These are phyloP conservation scores for Botrytis sinoallii DNA, from an alignment of 2,329 filamentous ascomycete genomes.

Conservation along the genomic window DNA sequence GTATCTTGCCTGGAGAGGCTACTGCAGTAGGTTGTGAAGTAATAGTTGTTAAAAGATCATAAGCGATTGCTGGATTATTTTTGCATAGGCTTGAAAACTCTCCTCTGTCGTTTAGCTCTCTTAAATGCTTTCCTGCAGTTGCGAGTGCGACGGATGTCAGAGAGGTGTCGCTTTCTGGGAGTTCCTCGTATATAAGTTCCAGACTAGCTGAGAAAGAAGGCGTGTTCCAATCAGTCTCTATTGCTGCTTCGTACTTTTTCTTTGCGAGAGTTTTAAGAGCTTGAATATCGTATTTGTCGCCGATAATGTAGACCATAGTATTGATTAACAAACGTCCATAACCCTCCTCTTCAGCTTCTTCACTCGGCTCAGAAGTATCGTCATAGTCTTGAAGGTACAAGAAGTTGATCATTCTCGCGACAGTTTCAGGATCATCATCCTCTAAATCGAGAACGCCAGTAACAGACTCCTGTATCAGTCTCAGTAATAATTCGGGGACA, in stretches of 20 bases:
- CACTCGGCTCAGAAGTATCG: not conserved
- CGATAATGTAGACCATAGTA: constrained; percentile 18
- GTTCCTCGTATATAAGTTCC: constrained; percentile 13
- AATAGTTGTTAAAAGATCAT: not conserved
- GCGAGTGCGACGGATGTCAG: constrained; percentile 11
- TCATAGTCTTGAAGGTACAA: constrained; percentile 51
- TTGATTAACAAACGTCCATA: constrained; percentile 6
- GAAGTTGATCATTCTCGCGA: constrained; percentile 26
- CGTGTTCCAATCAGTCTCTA: constrained; percentile 2
- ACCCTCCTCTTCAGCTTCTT: not conserved
- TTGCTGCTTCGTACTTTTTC: constrained; percentile 16
- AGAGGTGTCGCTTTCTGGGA: constrained; percentile 7
- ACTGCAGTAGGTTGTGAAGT: not conserved
- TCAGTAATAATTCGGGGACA: not conserved
- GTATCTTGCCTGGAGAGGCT: not conserved
- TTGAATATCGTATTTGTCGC: constrained; percentile 22
- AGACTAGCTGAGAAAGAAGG: not conserved
- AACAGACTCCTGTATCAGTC: constrained; percentile 9
- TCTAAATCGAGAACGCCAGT: constrained; percentile 9
- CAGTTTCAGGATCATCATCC: constrained; percentile 17
- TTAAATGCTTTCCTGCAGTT: constrained; percentile 1
- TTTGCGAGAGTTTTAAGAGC: constrained; percentile 13
- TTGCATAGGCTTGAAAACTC: constrained; percentile 18
- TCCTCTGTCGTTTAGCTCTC: not conserved
- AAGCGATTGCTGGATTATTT: constrained; percentile 5